Percentiles rank a stretch among this genome's conserved stretches.
Conservation (phyloP, 2,329 filamentous ascomycete species). For the Fusarium sp. region DNA sequence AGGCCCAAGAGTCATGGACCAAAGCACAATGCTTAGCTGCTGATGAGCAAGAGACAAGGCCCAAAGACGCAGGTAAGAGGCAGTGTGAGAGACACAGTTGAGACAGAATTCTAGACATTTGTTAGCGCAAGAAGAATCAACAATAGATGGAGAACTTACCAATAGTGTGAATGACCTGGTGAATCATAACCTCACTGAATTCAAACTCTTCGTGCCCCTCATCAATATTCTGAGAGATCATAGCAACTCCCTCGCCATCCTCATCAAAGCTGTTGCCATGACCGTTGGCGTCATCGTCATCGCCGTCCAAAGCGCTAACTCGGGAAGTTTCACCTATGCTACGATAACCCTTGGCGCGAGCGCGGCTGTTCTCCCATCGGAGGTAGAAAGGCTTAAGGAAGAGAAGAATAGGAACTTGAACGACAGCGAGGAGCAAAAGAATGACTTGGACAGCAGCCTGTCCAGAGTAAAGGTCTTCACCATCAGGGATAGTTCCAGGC, state of each 20-base stretch:
- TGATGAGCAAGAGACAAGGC: conserved; percentile 97
- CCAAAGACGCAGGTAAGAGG: conserved; percentile 98
- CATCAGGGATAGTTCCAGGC: conserved; percentile 72
- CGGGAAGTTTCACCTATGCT: conserved; percentile 89
- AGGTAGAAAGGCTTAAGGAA: conserved; percentile 97
- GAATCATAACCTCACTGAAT: conserved; percentile 97
- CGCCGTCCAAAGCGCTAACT: conserved; percentile 90
- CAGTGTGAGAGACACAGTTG: conserved; percentile 98
- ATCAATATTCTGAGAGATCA: conserved; percentile 87
- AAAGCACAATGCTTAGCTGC: conserved; percentile 94
- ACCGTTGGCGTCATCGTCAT: conserved; percentile 69
- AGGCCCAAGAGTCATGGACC: conserved; percentile 91
- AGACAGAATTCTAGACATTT: conserved; percentile 85
- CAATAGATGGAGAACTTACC: conserved; percentile 65
- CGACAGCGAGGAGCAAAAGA: conserved; percentile 82
- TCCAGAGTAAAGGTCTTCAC: conserved; percentile 80
- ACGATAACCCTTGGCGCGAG: conserved; percentile 88
- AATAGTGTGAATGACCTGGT: conserved; percentile 98
- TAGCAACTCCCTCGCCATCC: conserved; percentile 84
- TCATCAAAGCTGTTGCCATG: conserved; percentile 70
- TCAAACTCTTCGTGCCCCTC: conserved; percentile 97
- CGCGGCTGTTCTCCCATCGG: conserved; percentile 90
- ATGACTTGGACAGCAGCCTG: conserved; percentile 81
- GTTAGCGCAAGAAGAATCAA: conserved; percentile 44
- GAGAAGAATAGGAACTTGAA: conserved; percentile 89